A percentile compares a stretch with the other conserved stretches of the same genome.
Conservation (phyloP, 169 alveolate species). For the Plasmodium blacklocki region DNA sequence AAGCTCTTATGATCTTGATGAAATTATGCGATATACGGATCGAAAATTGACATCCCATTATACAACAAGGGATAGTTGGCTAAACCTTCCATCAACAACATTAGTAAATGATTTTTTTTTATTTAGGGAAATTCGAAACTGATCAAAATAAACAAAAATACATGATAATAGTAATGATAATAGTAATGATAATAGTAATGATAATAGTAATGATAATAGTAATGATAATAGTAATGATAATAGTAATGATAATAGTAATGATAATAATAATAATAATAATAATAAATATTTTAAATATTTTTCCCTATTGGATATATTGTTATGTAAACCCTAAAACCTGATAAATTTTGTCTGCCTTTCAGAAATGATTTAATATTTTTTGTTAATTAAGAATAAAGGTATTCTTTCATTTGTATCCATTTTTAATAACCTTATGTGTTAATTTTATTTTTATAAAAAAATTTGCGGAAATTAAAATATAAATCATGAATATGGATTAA, state of each 20-base stretch:
- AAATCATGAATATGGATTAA: too few relatives aligned
- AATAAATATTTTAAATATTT: background rate
- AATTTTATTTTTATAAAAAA: too few relatives aligned
- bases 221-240: background rate
- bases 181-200: background rate
- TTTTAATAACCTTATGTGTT: too few relatives aligned
- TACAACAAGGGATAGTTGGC: slow-evolving; percentile 85
- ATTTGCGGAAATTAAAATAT: too few relatives aligned
- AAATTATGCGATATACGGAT: slow-evolving; percentile 76
- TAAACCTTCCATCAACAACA: slow-evolving; percentile 84
- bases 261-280: background rate
- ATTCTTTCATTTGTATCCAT: too few relatives aligned
- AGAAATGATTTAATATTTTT: too few relatives aligned
- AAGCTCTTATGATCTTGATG: slow-evolving; percentile 74
- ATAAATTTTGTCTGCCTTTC: too few relatives aligned
- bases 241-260: background rate
- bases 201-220: background rate
- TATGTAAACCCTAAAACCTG: too few relatives aligned
- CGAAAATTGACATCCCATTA: slow-evolving; percentile 73
- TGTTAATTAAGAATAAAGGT: too few relatives aligned
- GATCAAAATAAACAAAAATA: background rate
- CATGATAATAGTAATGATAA: background rate
- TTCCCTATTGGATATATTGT: too few relatives aligned
- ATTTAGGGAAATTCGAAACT: slow-evolving; percentile 75
- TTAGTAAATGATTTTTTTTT: slow-evolving; percentile 84